Evolutionary conservation across 2,329 filamentous ascomycete genomes (phyloP).

Genomic region (Hymenoscyphus scutula): DNA sequence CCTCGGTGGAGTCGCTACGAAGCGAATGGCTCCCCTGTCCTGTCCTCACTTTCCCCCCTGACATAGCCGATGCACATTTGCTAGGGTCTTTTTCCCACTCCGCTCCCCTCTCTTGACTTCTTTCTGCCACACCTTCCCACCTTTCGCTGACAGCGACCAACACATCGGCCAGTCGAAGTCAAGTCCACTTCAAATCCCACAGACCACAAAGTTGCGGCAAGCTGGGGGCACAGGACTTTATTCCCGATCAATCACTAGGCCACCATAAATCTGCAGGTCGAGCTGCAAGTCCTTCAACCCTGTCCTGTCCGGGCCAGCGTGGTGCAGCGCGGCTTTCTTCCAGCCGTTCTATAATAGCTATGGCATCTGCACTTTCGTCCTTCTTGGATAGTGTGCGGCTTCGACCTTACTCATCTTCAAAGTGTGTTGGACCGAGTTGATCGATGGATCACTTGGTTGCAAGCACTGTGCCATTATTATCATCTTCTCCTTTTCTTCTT

Average conservation of each 20-base stretch:
- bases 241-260: conserved; percentile 18
- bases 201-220: conserved; percentile 20
- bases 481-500: conserved; percentile 24
- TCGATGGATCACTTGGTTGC: conserved; percentile 28
- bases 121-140: conserved; percentile 13
- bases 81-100: conserved; percentile 6
- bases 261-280: neutral
- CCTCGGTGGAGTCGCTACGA: neutral
- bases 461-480: conserved; percentile 14
- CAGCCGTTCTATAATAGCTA: conserved; percentile 27
- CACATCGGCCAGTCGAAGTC: neutral
- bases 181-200: conserved; percentile 8
- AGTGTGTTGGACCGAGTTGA: conserved; percentile 24
- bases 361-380: conserved; percentile 22
- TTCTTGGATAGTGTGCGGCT: conserved; percentile 22
- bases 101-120: conserved; percentile 2
- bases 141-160: conserved; percentile 8
- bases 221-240: conserved; percentile 17
- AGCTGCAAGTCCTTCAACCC: conserved; percentile 1
- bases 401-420: conserved; percentile 20
- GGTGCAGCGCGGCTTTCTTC: conserved; percentile 26
- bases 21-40: neutral
- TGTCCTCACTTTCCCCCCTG: neutral
- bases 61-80: neutral
- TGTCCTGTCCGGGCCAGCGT: neutral